Evolutionary conservation across 495 filamentous ascomycete species (phyloP), one percentile per base, ranked within the genome.

Genomic region (Penicillium simplicissimum): DNA sequence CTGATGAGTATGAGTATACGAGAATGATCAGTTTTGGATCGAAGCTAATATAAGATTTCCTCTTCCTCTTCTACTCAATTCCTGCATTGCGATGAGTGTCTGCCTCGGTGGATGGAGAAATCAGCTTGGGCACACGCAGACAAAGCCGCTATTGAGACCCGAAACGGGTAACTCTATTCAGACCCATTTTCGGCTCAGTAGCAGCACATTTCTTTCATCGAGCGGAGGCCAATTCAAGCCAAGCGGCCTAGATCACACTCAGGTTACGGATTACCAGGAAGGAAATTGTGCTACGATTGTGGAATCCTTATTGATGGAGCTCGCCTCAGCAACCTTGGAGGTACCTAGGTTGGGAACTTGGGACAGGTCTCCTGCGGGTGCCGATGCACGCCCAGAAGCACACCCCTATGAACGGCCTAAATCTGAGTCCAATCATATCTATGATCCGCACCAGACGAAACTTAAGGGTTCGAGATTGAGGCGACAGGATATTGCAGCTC

Each of bases 131-230:
- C n/a, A 21, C 17, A 17, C 35, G 38, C 55, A 40, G 36, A 57
- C 55, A 57, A 57, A 47, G 55, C 55, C 48, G 47, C 57, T 59
- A 52, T 53, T 59, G 36, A 59, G 17, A 23, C 14, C 57, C 47
- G 11, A 38, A 43, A 36, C 15, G 25, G 48, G 48, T 8, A 34
- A 8, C n/a, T 53, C 48, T 59, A 53, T 53, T 59, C 19, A 59
- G 5, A 7, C 47, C 28, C 38, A 25, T 21, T 57, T 57, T 23
- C 3, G 55, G 53, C 35, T 11, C 14, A 25, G 10, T 15, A 55
- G 19, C 10, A 13, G 21, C 35, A 55, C 6, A 7, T 42, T 25
- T 42, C 53, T 38, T 23, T 42, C 21, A 55, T 37, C 8, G 10
- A 45, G 4, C 3, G 7, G 40, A 4, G 8, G 9, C 11, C 11